phyloP scores from a whole-genome alignment of 345 rosid genomes.

The Syzygium aromaticum region DNA sequence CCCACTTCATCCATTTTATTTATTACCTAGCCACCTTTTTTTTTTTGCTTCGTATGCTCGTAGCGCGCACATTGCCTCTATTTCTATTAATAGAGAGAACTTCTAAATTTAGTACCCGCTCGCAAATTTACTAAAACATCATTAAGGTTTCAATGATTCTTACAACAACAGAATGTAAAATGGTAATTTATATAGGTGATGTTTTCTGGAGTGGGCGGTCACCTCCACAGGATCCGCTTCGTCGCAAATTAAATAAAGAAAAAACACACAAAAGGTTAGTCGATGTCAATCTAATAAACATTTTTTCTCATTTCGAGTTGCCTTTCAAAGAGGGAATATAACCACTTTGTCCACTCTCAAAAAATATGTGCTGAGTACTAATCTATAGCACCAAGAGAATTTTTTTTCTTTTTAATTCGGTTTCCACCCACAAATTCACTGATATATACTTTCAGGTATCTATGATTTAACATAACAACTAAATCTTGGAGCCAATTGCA shows the following conservation, averaged over 20 bases:
- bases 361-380: not conserved
- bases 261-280: not conserved
- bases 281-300: not conserved
- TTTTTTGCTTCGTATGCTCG: rapidly evolving
- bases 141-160: not conserved
- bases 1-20: not conserved
- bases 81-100: not conserved
- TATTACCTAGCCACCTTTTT: not conserved
- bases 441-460: not conserved
- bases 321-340: not conserved
- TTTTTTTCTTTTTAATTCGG: not conserved
- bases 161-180: not conserved
- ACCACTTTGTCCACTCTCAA: not conserved
- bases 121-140: not conserved
- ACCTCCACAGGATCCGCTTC: not conserved
- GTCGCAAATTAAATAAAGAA: not conserved
- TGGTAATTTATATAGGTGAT: not conserved
- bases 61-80: not conserved
- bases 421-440: not conserved
- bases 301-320: not conserved
- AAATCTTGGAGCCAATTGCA: not conserved
- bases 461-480: not conserved
- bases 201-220: not conserved
- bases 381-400: not conserved
- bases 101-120: not conserved